phyloP scores from a whole-genome alignment of 208 protist species.

The Angomonas deanei region DNA sequence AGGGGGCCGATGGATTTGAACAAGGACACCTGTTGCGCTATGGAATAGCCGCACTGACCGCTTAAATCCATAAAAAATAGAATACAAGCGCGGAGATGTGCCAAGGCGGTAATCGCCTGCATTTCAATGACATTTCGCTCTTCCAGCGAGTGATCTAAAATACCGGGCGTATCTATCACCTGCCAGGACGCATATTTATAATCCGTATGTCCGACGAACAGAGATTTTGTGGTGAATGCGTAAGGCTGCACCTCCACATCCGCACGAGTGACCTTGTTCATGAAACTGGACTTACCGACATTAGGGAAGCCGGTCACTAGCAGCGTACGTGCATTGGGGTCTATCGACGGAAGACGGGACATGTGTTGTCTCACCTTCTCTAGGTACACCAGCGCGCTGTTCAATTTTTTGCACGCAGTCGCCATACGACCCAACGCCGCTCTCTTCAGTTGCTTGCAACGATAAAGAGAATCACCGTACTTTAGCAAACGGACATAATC shows the following conservation, averaged over 20 bases:
- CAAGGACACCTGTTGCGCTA: constrained; percentile 96
- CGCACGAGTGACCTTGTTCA: constrained; percentile 99
- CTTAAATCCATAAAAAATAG: constrained; percentile 99
- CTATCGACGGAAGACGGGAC: constrained; percentile 98
- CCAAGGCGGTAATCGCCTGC: constrained; percentile 99
- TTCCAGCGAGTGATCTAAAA: constrained; percentile 99
- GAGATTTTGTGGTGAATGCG: constrained; percentile 99
- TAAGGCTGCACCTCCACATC: constrained; percentile 99
- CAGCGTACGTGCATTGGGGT: constrained; percentile 98
- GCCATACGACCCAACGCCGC: constrained; percentile 99
- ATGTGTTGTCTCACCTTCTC: constrained; percentile 99
- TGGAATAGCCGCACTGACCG: constrained; percentile 97
- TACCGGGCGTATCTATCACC: constrained; percentile 99
- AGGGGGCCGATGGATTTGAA: constrained; percentile 98
- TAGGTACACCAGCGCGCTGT: constrained; percentile 95
- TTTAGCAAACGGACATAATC: constrained; percentile 99
- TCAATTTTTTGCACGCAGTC: constrained; percentile 97
- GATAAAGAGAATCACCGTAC: constrained; percentile 99
- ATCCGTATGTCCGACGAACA: constrained; percentile 99
- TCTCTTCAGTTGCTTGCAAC: constrained; percentile 99
- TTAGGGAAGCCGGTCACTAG: constrained; percentile 99
- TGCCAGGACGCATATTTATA: constrained; percentile 99
- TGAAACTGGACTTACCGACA: constrained; percentile 99
- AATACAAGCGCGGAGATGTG: constrained; percentile 96
- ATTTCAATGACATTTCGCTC: constrained; percentile 99